These are phyloP conservation scores for Monosporozyma servazzii DNA, from an alignment of 805 yeast genomes.

Conservation along the genomic window DNA sequence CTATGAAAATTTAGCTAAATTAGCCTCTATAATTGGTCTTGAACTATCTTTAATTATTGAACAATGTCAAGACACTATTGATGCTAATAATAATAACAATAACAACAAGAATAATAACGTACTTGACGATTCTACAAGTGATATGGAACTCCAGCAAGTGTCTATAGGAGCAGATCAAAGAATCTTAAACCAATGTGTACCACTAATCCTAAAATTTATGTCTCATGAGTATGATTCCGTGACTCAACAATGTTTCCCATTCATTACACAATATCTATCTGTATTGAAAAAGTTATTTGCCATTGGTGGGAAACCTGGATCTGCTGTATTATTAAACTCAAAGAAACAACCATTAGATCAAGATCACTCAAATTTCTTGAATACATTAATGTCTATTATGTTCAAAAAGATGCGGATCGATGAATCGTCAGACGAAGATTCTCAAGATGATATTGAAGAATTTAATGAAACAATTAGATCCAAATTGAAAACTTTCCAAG, in stretches of 20 bases:
- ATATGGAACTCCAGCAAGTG: constrained; percentile 29
- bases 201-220: constrained; percentile 60
- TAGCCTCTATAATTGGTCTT: constrained; percentile 62
- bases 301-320: constrained; percentile 32
- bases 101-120: background rate
- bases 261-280: constrained; percentile 63
- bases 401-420: constrained; percentile 75
- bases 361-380: constrained; percentile 43
- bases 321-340: constrained; percentile 31
- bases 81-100: background rate
- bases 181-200: constrained; percentile 52
- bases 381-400: constrained; percentile 56
- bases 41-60: constrained; percentile 70
- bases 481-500: constrained; percentile 72
- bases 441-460: constrained; percentile 66
- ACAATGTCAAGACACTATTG: constrained; percentile 31
- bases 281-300: constrained; percentile 50
- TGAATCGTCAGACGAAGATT: constrained; percentile 62
- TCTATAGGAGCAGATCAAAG: constrained; percentile 37
- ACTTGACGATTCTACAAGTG: constrained; percentile 10
- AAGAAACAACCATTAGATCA: constrained; percentile 29
- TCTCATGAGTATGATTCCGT: constrained; percentile 85
- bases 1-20: constrained; percentile 64
- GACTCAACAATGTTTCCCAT: constrained; percentile 72
- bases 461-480: constrained; percentile 65